Percentiles rank a stretch among this genome's conserved stretches.
Conservation (phyloP, 2,329 filamentous ascomycete genomes). For the Parascedosporium putredinis region DNA sequence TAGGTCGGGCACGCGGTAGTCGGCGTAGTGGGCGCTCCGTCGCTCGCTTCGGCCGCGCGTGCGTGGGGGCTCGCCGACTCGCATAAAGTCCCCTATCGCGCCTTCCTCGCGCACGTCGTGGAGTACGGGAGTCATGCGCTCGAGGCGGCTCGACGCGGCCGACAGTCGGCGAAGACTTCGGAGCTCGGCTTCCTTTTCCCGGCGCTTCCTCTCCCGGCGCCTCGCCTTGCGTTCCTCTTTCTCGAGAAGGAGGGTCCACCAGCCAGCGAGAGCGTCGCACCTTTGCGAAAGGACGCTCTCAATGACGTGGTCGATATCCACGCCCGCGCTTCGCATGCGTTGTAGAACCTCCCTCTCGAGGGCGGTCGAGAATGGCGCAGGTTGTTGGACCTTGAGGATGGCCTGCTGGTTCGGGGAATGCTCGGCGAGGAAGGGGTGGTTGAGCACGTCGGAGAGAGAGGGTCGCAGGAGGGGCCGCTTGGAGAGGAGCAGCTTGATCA, state of each 20-base stretch:
- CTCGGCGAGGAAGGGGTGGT: slow-evolving; percentile 78
- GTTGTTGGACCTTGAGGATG: slow-evolving; percentile 72
- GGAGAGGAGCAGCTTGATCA: slow-evolving; percentile 74
- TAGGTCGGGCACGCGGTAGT: slow-evolving; percentile 61
- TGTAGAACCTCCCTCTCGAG: slow-evolving; percentile 86
- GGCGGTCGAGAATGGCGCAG: slow-evolving; percentile 71
- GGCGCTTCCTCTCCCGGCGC: slow-evolving; percentile 70
- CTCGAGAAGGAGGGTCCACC: slow-evolving; percentile 91
- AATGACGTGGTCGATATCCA: slow-evolving; percentile 88
- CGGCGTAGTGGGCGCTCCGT: slow-evolving; percentile 57
- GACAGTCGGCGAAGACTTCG: slow-evolving; percentile 75
- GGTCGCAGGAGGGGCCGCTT: slow-evolving; percentile 82
- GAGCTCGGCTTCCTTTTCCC: slow-evolving; percentile 71
- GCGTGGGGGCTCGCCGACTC: slow-evolving; percentile 36
- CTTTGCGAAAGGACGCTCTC: slow-evolving; percentile 85
- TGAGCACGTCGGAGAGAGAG: slow-evolving; percentile 71
- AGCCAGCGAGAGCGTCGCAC: slow-evolving; percentile 83
- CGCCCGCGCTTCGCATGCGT: slow-evolving; percentile 85
- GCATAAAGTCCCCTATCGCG: slow-evolving; percentile 31
- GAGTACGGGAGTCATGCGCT: slow-evolving; percentile 67
- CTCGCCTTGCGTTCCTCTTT: slow-evolving; percentile 85
- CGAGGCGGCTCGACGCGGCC: slow-evolving; percentile 77
- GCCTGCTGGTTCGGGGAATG: slow-evolving; percentile 80
- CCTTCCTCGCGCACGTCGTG: slow-evolving; percentile 73
- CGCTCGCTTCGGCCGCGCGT: slow-evolving; percentile 69